Conservation (phyloP, 495 filamentous ascomycete genomes). For the Trichocladium uniseriatum region DNA sequence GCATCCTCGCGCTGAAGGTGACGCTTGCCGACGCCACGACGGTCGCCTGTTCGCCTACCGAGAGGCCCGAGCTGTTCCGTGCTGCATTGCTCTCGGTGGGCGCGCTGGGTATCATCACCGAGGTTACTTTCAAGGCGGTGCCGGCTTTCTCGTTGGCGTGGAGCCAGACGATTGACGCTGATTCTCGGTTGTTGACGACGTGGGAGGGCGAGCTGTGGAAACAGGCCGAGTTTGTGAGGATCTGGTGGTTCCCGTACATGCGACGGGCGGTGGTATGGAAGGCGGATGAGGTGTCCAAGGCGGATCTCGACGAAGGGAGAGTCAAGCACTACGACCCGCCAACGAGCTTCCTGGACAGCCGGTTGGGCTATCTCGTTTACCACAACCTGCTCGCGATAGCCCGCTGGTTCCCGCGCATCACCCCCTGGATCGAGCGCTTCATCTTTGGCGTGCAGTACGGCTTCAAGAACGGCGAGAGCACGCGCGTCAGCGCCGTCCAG, state of each 20-base stretch:
- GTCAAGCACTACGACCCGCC: conserved; percentile 30
- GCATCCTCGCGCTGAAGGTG: conserved; percentile 60
- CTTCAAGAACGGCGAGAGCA: conserved; percentile 58
- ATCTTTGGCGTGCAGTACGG: conserved; percentile 95
- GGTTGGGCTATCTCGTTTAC: conserved; percentile 77
- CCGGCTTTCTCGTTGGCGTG: conserved; percentile 72
- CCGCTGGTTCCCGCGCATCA: conserved; percentile 66
- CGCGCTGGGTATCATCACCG: conserved; percentile 80
- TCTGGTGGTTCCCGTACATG: conserved; percentile 97
- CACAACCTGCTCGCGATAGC: conserved; percentile 75
- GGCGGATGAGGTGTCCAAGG: conserved; percentile 44
- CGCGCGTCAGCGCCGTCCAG: conserved; percentile 57
- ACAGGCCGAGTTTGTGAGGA: conserved; percentile 73
- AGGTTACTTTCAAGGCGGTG: conserved; percentile 74
- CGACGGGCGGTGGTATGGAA: conserved; percentile 78
- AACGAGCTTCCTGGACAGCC: conserved; percentile 66
- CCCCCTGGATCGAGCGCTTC: conserved; percentile 86
- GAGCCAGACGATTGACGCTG: conserved; percentile 65
- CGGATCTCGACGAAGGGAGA: conserved; percentile 47
- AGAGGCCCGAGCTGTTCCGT: conserved; percentile 72
- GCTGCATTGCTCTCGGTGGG: conserved; percentile 82
- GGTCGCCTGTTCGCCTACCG: conserved; percentile 58
- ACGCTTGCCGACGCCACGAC: conserved; percentile 75
- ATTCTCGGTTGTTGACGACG: conserved; percentile 53
- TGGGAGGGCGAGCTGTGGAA: conserved; percentile 79